Base-by-base conservation (phyloP, 2,329 filamentous ascomycete genomes). In the Aspergillus hiratsukae region DNA sequence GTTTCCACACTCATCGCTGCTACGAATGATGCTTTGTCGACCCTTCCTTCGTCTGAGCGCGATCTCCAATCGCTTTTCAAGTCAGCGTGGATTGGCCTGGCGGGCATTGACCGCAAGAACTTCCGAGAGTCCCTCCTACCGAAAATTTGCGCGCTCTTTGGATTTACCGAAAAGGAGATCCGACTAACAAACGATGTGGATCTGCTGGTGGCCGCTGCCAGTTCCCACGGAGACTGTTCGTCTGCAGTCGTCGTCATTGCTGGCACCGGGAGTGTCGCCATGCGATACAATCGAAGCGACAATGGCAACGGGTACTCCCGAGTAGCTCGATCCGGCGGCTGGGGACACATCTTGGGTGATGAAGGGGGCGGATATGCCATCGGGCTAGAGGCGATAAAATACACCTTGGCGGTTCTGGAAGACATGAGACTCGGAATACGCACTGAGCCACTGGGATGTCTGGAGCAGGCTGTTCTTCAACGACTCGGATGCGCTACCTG, bases 331-430 rank as follows among this genome's bases (percentile, higher is more conserved):
- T 66, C 68, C 4, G 77, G 77, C 2, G 77, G 77, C 11, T 79
- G 77, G 77, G 76, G 77, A 3, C 66, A 73, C 54, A 62, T 78
- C 4, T 64, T 79, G 1, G 76, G 77, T 1, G 77, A 80, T 51
- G 75, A 79, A 40, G 77, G 77, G 0, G 71, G 70, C 0, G 77
- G 75, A 2, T 78, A 72, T 58, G 68, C 70, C 1, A 74, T 78
- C 14, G 76, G 76, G 1, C 59, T 71, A 28, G 65, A 70, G 51
- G 75, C 69, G 0, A 61, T 76, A 11, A 68, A 72, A 11, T 56
- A 62, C 3, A 66, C 74, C 0, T 58, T 78, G n/a, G 57, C 57
- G 2, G 55, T 60, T 3, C 57, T 70, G 8, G 74, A 78, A 52
- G 54, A 66, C 2, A 55, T 62, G 11, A 57, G 53, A 0, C 55